Percentiles rank a stretch among this genome's conserved stretches.
phyloP scores from a whole-genome alignment of 495 filamentous ascomycete genomes.

The Aspergillus egyptiacus region DNA sequence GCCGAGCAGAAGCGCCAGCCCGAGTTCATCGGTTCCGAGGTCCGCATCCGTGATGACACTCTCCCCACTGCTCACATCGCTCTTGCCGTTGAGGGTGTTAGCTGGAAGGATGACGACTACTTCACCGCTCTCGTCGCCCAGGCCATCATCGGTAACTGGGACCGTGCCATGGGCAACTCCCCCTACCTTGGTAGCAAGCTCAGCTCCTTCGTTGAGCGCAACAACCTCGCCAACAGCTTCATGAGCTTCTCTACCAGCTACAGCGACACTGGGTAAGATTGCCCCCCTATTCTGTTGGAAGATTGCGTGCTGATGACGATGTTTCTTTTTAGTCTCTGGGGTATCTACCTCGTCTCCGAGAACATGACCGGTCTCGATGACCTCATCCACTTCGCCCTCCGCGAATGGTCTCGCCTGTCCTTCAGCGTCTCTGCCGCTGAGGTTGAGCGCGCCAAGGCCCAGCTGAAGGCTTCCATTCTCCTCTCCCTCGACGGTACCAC shows the following conservation, averaged over 20 bases:
- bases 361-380: constrained; percentile 83
- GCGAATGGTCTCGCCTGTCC: constrained; percentile 93
- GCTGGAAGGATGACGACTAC: constrained; percentile 98
- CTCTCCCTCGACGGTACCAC: constrained; percentile 96
- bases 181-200: constrained; percentile 97
- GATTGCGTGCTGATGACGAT: constrained; percentile 7
- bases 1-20: constrained; percentile 76
- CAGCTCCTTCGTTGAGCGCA: constrained; percentile 82
- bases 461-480: constrained; percentile 97
- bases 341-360: constrained; percentile 96
- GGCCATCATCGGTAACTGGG: constrained; percentile 99
- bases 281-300: background rate
- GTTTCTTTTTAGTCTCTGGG: constrained; percentile 75
- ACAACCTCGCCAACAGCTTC: constrained; percentile 96
- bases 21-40: constrained; percentile 93
- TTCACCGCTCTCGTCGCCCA: constrained; percentile 96
- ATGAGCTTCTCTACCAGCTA: constrained; percentile 99
- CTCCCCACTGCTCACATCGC: constrained; percentile 95
- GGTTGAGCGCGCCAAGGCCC: constrained; percentile 96
- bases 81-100: constrained; percentile 97
- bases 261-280: constrained; percentile 89
- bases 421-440: constrained; percentile 81
- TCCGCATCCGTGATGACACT: constrained; percentile 91
- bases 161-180: constrained; percentile 96
- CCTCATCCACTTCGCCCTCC: constrained; percentile 94